Percentiles rank a stretch among this genome's conserved stretches.
phyloP scores from a whole-genome alignment of 768 basidiomycete species.

The Phlebiopsis flavidoalba region DNA sequence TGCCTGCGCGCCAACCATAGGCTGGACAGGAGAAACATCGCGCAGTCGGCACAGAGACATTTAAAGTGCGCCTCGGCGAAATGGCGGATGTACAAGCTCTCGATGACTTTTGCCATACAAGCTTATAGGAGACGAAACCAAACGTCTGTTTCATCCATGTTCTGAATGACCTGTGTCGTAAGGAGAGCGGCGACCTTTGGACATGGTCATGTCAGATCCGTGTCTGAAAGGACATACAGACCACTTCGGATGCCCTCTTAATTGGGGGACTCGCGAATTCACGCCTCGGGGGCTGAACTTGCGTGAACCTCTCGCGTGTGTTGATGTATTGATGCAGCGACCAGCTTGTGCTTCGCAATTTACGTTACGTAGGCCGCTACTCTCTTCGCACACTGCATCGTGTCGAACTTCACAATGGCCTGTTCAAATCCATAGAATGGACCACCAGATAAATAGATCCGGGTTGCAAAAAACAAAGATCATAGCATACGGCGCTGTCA shows the following conservation, averaged over 20 bases:
- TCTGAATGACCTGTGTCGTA: neutral
- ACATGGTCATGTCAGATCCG: neutral
- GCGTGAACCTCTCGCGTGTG: neutral
- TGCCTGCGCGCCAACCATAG: neutral
- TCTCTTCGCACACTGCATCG: neutral
- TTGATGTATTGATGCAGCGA: neutral
- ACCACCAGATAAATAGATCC: neutral
- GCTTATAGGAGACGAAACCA: neutral
- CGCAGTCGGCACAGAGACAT: neutral
- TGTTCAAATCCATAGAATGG: neutral
- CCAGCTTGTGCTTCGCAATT: neutral
- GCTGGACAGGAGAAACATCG: neutral
- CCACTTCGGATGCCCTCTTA: neutral
- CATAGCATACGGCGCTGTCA: neutral
- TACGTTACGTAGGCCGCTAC: neutral
- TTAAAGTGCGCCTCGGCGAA: neutral
- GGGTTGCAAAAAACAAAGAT: neutral
- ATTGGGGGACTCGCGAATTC: neutral
- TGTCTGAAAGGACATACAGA: neutral
- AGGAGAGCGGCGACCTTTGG: neutral
- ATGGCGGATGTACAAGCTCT: neutral
- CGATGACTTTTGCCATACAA: neutral
- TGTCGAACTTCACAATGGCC: too few relatives aligned
- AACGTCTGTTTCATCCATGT: neutral
- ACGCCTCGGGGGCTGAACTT: neutral